phyloP scores from a whole-genome alignment of 257 asterid species.

The Plantago ovata region DNA sequence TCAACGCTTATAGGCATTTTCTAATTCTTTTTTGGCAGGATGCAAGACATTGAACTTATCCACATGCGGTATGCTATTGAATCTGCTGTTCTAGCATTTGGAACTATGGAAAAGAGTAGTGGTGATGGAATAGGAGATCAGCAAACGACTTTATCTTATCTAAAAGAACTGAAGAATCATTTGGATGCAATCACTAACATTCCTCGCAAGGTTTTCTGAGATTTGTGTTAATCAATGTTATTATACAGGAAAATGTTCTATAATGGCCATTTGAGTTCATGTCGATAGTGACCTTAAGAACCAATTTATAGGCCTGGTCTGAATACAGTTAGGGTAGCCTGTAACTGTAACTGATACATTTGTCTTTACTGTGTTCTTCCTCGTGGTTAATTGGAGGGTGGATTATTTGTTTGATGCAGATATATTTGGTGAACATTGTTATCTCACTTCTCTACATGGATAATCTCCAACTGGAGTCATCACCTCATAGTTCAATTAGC shows the following conservation, averaged over 20 bases:
- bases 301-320: slow-evolving; percentile 15
- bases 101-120: slow-evolving; percentile 66
- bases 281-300: slow-evolving; percentile 1
- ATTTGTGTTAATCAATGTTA: slow-evolving; percentile 19
- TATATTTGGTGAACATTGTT: slow-evolving; percentile 78
- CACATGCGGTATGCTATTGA: slow-evolving; percentile 98
- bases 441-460: slow-evolving; percentile 86
- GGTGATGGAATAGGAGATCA: slow-evolving; percentile 48
- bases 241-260: slow-evolving; percentile 18
- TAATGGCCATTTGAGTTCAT: slow-evolving; percentile 7
- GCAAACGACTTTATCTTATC: slow-evolving; percentile 38
- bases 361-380: slow-evolving; percentile 17
- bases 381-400: slow-evolving; percentile 24
- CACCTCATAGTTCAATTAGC: slow-evolving; percentile 43
- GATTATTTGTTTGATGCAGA: slow-evolving; percentile 51
- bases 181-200: slow-evolving; percentile 71
- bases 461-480: slow-evolving; percentile 56
- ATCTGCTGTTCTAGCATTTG: slow-evolving; percentile 80
- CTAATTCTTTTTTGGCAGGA: slow-evolving; percentile 46
- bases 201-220: slow-evolving; percentile 74
- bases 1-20: no score
- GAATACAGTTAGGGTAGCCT: slow-evolving; percentile 9
- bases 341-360: slow-evolving; percentile 6
- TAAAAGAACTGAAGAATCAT: slow-evolving; percentile 81
- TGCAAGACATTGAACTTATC: slow-evolving; percentile 95